Evolutionary conservation across 208 protist genomes (phyloP).

Genomic region (Leishmania tropica): DNA sequence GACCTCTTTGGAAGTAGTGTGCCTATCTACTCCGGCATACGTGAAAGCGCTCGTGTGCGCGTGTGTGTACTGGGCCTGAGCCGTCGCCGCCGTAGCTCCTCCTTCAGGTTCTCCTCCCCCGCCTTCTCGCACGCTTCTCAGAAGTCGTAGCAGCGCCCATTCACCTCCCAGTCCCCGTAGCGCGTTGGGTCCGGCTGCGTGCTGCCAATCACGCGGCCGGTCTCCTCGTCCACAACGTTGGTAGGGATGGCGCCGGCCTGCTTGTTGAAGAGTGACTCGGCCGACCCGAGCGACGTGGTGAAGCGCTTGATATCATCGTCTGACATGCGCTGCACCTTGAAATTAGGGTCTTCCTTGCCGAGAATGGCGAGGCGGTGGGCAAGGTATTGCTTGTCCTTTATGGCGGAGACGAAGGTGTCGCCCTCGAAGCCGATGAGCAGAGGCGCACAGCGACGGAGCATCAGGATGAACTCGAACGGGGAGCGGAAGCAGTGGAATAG

Average conservation of each 20-base stretch:
- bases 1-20: background rate
- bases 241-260: conserved; percentile 71
- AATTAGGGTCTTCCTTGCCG: conserved; percentile 60
- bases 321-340: conserved; percentile 53
- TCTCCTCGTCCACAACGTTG: conserved; percentile 87
- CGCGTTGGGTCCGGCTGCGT: conserved; percentile 81
- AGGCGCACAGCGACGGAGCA: conserved; percentile 63
- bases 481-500: background rate
- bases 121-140: conserved; percentile 12
- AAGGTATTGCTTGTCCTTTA: conserved; percentile 81
- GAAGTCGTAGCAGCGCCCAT: conserved; percentile 91
- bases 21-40: background rate
- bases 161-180: conserved; percentile 91
- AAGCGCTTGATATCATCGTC: conserved; percentile 84
- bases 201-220: conserved; percentile 82
- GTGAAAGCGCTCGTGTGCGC: background rate
- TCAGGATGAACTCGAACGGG: conserved; percentile 13
- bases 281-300: conserved; percentile 77
- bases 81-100: background rate
- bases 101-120: background rate
- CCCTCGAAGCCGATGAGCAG: conserved; percentile 77
- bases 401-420: conserved; percentile 70
- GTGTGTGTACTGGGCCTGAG: background rate
- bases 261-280: conserved; percentile 89
- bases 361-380: conserved; percentile 82